Evolutionary conservation across 768 basidiomycete species (phyloP), one percentile per base, ranked within the genome.

Genomic region (Macrocybe gigantea): DNA sequence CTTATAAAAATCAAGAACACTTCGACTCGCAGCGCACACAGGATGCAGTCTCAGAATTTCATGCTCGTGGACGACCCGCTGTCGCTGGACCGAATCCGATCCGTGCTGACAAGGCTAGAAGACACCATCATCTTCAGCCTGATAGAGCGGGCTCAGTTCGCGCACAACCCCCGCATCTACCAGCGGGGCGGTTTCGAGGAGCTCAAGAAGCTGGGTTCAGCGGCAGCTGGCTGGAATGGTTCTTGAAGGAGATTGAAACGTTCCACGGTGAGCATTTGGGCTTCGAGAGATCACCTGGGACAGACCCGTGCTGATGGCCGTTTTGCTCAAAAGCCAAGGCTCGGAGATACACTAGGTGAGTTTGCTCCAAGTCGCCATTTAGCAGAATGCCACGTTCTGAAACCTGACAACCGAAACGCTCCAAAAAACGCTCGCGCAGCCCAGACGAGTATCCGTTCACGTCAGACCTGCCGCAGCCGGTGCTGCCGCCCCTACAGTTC

Each of bases 371-470:
- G 31, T 40, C 22, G 10, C 5, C 9, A 9, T 22, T 13, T 6
- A 14, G 22, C 13, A 43, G 32, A 29, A 46, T 38, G 29, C 10
- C 29, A 42, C 22, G 44, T 45, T 44, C 43, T 40, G 35, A 5
- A 5, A 1, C 22, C 22, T 22, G 22, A 22, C 22, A 22, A 22
- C 22, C 22, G 22, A 22, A 22, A 22, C 22, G 2, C 22, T 22
- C 22, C 49, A 12, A 32, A 38, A 32, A 32, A 31, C n/a, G 29
- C 33, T 33, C 34, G 31, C 43, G 13, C 62, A 97, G 95, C 62
- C 96, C 96, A 38, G 96, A 99, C 62, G 96, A 99, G 73, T 93
- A 95, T 60, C 93, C 96, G 0, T 99, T 99, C 73, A 88, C 90
- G 22, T 60, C 68, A 10, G 72, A 80, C 50, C 86, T 99, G 33